Base-by-base conservation (phyloP, 2,329 filamentous ascomycete species). In the Colletotrichum lindemuthianum region DNA sequence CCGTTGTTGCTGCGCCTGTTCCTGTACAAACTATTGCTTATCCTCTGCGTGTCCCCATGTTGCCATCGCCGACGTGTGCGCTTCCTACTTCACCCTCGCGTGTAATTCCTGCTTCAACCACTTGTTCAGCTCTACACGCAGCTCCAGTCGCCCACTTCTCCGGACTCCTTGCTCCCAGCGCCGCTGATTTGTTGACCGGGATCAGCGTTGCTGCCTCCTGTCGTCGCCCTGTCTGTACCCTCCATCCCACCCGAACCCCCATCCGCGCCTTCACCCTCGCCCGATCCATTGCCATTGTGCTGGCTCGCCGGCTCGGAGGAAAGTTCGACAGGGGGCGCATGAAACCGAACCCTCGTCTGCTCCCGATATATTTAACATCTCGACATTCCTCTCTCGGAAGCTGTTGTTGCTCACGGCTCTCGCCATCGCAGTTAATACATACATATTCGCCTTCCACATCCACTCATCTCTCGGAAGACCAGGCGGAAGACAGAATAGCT, bases 361-460 rank as follows among this genome's bases (percentile, higher is more conserved):
- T 52, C 59, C 63, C 54, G 49, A 53, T 66, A 66, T 59, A 66
- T 66, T 54, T 54, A 64, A 53, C 53, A 66, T 54, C 59, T 44
- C 33, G 48, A 59, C 43, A 37, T 8, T 41, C 37, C 37, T 53
- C 39, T 15, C n/a, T 49, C 53, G 59, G 32, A 59, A 36, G 54
- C 24, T 24, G 24, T 50, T 41, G 52, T 41, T 11, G 24, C 53
- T 49, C 52, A 8, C 64, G 12, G 16, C 24, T 32, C 41, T 63
- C 15, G 41, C 43, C 32, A 39, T 66, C 16, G 53, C 43, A 53
- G 59, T 52, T 52, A 59, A 59, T 57, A 64, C 59, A 41, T 59
- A 66, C 59, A 64, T 64, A 40, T n/a, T 65, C 59, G 15, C 36
- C 40, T 45, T 59, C 49, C 40, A 37, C 45, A 49, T 53, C 43